Base-by-base conservation (phyloP, 805 yeast species). In the Metschnikowia kunwiensis region DNA sequence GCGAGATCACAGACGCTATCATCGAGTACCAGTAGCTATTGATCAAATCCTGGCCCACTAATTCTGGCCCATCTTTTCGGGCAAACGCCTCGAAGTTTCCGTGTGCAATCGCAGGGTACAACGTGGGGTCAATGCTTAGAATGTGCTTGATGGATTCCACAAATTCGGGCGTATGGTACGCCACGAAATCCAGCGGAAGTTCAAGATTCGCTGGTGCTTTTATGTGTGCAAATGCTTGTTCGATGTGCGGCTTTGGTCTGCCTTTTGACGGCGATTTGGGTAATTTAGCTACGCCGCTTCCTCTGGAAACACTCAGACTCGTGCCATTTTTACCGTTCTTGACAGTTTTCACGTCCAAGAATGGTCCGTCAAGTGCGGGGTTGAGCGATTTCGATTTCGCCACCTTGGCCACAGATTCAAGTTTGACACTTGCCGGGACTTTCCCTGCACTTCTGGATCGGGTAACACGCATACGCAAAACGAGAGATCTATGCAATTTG, bases 1-100 rank as follows among this genome's bases (percentile, higher is more conserved):
- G 93, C 0, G 82, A 72, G 3, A 84, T 74, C 3, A 85, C 74
- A 23, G 68, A 60, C 5, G 58, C 43, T 1, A 68, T 50, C 25
- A 68, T 47, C 23, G 62, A 46, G 34, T 58, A 51, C 73, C 73
- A 68, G 43, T 68, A 68, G 9, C 38, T 30, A 19, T 37, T 32
- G 18, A 65, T 61, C 15, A 48, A 27, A 4, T 55, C 63, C 5
- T 9, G 21, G 7, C 24, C 44, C 20, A 25, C 7, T 3, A 13
- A 16, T 2, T 19, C 21, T 4, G 45, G 39, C 2, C 29, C 32
- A 7, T 30, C 36, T 24, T 32, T 32, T 7, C 30, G 40, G 12
- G 45, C 40, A 38, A 53, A 65, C 12, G 45, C 38, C 7, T 46
- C 44, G 40, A 65, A 68, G 24, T 61, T 55, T 27, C 40, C 42